Conservation (phyloP, 1,284 basidiomycete species). For the Xerocomus nothofagi region DNA sequence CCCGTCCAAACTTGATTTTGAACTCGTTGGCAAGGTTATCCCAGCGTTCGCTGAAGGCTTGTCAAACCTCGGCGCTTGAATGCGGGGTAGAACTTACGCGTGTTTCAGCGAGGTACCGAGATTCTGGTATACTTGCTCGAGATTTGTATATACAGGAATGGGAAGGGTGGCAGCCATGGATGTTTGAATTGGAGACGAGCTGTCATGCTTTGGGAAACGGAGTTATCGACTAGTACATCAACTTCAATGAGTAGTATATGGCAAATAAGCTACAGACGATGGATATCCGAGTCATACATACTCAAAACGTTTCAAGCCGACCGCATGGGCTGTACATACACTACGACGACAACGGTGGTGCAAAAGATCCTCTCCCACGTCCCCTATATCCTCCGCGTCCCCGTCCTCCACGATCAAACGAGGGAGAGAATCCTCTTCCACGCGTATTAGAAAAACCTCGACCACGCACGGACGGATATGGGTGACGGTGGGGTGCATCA, state of each 20-base stretch:
- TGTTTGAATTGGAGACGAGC: background rate
- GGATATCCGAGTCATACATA: background rate
- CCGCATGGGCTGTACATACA: background rate
- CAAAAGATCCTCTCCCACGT: conserved; percentile 35
- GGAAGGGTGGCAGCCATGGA: conserved; percentile 57
- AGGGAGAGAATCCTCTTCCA: conserved; percentile 35
- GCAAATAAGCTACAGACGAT: conserved; percentile 8
- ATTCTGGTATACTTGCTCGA: conserved; percentile 61
- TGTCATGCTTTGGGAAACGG: no score
- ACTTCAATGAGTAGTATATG: background rate
- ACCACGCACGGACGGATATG: conserved; percentile 4
- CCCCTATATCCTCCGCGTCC: conserved; percentile 46
- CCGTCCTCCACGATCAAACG: conserved; percentile 42
- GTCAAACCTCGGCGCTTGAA: background rate
- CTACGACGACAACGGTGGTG: conserved; percentile 3
- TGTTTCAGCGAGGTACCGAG: conserved; percentile 59
- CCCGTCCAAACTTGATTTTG: conserved; percentile 60
- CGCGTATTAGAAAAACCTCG: conserved; percentile 28
- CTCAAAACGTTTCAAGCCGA: background rate
- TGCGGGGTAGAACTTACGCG: conserved; percentile 38
- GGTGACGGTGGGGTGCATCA: background rate
- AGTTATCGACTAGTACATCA: no score
- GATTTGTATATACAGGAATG: conserved; percentile 63
- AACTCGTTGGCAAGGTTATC: conserved; percentile 64
- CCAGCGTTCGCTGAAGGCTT: conserved; percentile 55